Evolutionary conservation across 345 rosid species (phyloP), one percentile per base, ranked within the genome.

Genomic region (Salix arbutifolia): DNA sequence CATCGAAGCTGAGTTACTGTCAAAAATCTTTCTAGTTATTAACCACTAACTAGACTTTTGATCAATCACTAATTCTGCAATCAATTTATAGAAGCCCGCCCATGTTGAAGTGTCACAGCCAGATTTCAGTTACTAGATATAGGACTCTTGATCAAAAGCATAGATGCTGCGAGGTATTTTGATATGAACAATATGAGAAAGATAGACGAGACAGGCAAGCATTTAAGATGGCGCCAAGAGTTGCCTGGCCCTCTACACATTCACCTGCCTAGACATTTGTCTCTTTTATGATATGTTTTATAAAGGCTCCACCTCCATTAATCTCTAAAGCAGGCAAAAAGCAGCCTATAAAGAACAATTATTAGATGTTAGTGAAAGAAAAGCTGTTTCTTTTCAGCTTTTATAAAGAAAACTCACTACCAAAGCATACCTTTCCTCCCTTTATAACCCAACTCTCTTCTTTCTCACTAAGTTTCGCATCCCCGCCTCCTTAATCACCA

Each of bases 401-500:
- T 40, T 83, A 74, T 83, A 90, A 90, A 87, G 90, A 76, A 85
- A 87, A 31, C 84, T 85, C 88, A 86, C 87, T 40, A 68, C 62
- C 30, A 53, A 42, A 38, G 40, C 87, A 85, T 86, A 80, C 89
- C 87, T 87, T 89, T 64, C 89, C 84, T 81, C 83, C 70, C 67
- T 75, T 70, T 53, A 83, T 37, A 84, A 61, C 80, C 75, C 73
- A 58, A 35, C 28, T 40, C 21, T 66, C 85, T 76, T 66, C 85
- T 85, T 79, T 77, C 61, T 5, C 82, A 65, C 69, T 61, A 89
- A 89, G 91, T 87, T 88, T 81, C 60, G 89, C 84, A 89, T 88
- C 77, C 70, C 46, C 77, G 4, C 70, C 88, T 83, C 85, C 92
- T 88, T 89, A 73, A 48, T 64, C 77, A 77, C 83, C 85, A 89